These are phyloP conservation scores for Apiotrichum siamense DNA, from an alignment of 1,284 basidiomycete species.

Conservation along the genomic window DNA sequence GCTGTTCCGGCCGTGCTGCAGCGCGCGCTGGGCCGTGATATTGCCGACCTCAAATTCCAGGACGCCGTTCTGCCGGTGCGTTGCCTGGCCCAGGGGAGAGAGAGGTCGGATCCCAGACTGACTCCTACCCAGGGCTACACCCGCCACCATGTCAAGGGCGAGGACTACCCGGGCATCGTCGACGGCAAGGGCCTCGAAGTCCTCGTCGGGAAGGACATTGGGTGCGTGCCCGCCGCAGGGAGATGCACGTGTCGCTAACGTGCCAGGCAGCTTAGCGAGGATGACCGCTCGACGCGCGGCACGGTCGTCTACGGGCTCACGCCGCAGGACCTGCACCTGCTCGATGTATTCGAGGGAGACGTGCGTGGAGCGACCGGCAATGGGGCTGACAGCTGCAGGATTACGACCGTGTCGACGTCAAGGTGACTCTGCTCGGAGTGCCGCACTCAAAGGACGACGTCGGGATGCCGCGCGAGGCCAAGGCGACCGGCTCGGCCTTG, in stretches of 20 bases:
- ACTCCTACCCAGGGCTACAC: conserved; percentile 61
- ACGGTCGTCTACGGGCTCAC: conserved; percentile 63
- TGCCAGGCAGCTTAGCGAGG: conserved; percentile 12
- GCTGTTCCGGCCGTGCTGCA: conserved; percentile 65
- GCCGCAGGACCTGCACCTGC: conserved; percentile 53
- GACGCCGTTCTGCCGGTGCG: conserved; percentile 54
- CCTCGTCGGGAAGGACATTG: conserved; percentile 11
- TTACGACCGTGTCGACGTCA: conserved; percentile 58
- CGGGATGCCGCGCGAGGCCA: conserved; percentile 3
- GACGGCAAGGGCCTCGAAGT: conserved; percentile 23
- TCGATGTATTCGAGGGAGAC: conserved; percentile 70
- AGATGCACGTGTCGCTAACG: too few species aligned
- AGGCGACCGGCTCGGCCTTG: conserved; percentile 6
- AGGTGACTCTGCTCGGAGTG: conserved; percentile 50
- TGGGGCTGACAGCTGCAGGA: conserved; percentile 52
- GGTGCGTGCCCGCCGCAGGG: too few species aligned
- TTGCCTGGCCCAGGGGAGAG: too few species aligned
- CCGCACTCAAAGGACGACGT: conserved; percentile 41
- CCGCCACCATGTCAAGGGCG: conserved; percentile 58
- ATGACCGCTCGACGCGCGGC: conserved; percentile 61
- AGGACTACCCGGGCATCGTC: conserved; percentile 74
- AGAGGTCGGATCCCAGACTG: conserved; percentile 5
- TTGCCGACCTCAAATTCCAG: conserved; percentile 55
- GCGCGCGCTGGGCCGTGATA: conserved; percentile 59
- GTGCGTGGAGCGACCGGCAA: neutral